A percentile compares a stretch with the other conserved stretches of the same genome.
Evolutionary conservation across 1,284 basidiomycete genomes (phyloP).

Genomic region (Microbotryum silenes-acaulis): DNA sequence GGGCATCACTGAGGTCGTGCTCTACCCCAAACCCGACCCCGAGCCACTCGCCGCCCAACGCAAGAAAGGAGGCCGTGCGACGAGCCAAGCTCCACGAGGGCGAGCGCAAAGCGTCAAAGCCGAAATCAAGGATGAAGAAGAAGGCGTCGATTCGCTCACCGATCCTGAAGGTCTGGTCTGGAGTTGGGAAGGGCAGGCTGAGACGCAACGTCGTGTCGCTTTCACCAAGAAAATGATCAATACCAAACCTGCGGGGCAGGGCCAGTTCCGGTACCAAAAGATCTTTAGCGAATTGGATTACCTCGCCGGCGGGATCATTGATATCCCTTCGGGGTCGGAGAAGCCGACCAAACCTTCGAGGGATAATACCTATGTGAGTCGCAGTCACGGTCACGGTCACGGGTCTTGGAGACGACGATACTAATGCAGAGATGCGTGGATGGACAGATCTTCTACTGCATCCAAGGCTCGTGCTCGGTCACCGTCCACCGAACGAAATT

Average conservation of each 20-base stretch:
- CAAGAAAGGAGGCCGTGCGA: constrained; percentile 39
- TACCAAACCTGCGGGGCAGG: constrained; percentile 40
- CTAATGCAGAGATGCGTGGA: background rate
- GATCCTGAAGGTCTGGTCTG: constrained; percentile 58
- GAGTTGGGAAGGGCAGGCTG: constrained; percentile 56
- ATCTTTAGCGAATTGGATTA: constrained; percentile 89
- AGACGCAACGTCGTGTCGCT: constrained; percentile 66
- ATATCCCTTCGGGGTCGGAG: constrained; percentile 63
- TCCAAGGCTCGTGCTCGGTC: constrained; percentile 78
- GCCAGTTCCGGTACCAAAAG: constrained; percentile 79
- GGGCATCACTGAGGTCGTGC: constrained; percentile 71
- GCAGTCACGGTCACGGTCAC: background rate
- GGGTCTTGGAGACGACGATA: background rate
- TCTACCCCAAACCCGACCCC: constrained; percentile 60
- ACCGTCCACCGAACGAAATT: constrained; percentile 71
- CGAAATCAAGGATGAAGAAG: constrained; percentile 52
- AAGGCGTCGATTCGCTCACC: constrained; percentile 75
- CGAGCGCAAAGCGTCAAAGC: constrained; percentile 21
- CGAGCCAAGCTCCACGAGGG: constrained; percentile 41
- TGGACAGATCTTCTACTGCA: constrained; percentile 74
- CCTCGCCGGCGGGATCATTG: constrained; percentile 79
- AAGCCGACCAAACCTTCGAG: constrained; percentile 85
- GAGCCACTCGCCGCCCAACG: constrained; percentile 34
- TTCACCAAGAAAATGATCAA: constrained; percentile 48
- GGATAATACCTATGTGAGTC: constrained; percentile 88